Evolutionary conservation across 2,329 filamentous ascomycete genomes (phyloP), one percentile per base, ranked within the genome.

Genomic region (Graphilbum fragrans): DNA sequence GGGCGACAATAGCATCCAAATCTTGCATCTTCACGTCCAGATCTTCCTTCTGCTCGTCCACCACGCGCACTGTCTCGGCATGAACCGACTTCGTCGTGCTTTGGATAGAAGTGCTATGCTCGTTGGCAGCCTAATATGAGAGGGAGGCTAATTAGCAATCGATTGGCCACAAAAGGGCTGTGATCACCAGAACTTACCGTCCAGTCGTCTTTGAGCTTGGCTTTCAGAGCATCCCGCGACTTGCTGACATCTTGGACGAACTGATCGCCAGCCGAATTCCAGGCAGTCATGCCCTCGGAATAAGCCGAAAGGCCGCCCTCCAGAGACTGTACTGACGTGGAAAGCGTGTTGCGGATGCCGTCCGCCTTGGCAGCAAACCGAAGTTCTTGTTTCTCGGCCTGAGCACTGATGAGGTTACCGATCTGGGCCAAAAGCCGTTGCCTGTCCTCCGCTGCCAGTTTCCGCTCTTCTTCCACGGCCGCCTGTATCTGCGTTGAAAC

Each of bases 21-120:
- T 86, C 84, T 43, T 80, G 76, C 74, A 98, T 88, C 59, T 96
- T 86, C n/a, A 70, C 73, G 46, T 84, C 81, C 55, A 98, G 82
- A 50, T 94, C 85, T 42, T 75, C 72, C 64, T 93, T 84, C 62
- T 98, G 92, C 43, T 83, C 80, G 53, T 90, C 84, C 12, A 96
- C 88, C 44, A 93, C 90, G 7, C 81, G 80, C 23, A 94, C 77
- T 0, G 90, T 95, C 61, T 94, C 84, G 27, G 83, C 82, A 50
- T 98, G 88, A 1, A 96, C 87, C 3, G 85, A 85, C 51, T 84
- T 82, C 0, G 90, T 88, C 0, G 84, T 84, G 8, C 74, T 72
- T 51, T 90, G 85, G 51, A 98, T 90, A 6, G 82, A 80, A n/a
- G 71, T 77, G 52, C 87, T 93, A 53, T 85, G 81, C 43, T 82